Conservation (phyloP, 768 basidiomycete genomes). For the Saitozyma sp. region DNA sequence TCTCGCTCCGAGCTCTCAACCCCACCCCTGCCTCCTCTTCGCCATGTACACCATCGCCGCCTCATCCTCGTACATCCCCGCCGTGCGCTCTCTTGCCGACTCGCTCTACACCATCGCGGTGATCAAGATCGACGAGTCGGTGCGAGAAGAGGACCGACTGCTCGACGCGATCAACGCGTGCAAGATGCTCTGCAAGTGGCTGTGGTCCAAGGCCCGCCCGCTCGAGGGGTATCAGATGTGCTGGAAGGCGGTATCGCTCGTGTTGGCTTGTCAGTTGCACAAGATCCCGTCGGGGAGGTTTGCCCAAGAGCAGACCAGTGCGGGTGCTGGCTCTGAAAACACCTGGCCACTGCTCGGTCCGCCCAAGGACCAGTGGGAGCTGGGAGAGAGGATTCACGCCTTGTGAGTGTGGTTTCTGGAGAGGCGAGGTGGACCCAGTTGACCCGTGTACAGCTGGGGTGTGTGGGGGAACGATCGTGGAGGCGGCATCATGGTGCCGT, state of each 20-base stretch:
- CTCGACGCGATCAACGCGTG: constrained; percentile 28
- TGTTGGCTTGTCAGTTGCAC: constrained; percentile 29
- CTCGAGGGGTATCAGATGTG: constrained; percentile 25
- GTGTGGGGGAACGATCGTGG: constrained; percentile 33
- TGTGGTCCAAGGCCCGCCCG: constrained; percentile 14
- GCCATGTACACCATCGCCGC: constrained; percentile 37
- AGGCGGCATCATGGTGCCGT: constrained; percentile 10
- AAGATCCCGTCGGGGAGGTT: constrained; percentile 19
- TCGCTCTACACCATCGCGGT: constrained; percentile 23
- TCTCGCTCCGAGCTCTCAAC: constrained; percentile 6
- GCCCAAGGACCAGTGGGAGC: constrained; percentile 24
- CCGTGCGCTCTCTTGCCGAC: constrained; percentile 26
- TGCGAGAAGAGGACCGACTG: constrained; percentile 26
- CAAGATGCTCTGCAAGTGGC: constrained; percentile 34
- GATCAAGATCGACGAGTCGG: constrained; percentile 21
- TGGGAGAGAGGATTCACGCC: constrained; percentile 32
- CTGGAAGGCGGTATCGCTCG: constrained; percentile 16
- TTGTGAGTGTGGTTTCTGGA: constrained; percentile 19
- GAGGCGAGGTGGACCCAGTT: not conserved
- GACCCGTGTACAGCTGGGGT: constrained; percentile 19
- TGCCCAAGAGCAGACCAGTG: not conserved
- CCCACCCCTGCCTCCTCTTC: constrained; percentile 35
- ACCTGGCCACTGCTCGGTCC: constrained; percentile 19
- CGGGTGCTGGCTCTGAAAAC: not conserved
- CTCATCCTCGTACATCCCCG: constrained; percentile 32